These are phyloP conservation scores for Heterobasidion parviporum DNA, from an alignment of 1,284 basidiomycete genomes.

Conservation along the genomic window DNA sequence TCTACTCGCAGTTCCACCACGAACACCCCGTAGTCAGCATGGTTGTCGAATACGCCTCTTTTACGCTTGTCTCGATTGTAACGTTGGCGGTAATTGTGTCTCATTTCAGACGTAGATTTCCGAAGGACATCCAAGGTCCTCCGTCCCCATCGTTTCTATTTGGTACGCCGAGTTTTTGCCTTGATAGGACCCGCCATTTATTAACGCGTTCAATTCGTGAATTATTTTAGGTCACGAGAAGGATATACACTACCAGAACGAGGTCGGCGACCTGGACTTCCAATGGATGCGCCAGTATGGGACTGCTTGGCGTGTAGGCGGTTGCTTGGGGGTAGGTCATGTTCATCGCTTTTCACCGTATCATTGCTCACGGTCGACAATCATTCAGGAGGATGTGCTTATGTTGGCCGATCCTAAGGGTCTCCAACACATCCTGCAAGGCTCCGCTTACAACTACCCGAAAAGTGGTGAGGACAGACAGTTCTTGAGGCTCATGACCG, in stretches of 20 bases:
- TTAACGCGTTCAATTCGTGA: background rate
- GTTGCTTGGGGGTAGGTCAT: conserved; percentile 13
- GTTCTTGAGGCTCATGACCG: conserved; percentile 10
- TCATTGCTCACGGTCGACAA: background rate
- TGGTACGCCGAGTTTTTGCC: background rate
- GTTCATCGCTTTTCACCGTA: background rate
- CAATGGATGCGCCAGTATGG: conserved; percentile 12
- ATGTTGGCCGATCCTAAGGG: conserved; percentile 10
- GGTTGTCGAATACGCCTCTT: no score
- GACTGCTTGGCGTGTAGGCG: conserved; percentile 11
- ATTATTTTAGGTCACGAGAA: conserved; percentile 10
- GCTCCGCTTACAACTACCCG: conserved; percentile 11
- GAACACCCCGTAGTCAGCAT: no score
- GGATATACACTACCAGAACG: conserved; percentile 11
- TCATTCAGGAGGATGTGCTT: conserved; percentile 7
- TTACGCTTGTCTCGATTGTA: conserved; percentile 10
- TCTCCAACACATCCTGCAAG: conserved; percentile 12
- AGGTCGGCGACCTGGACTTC: conserved; percentile 14
- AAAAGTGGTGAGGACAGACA: conserved; percentile 7
- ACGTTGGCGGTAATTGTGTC: background rate
- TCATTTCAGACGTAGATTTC: conserved; percentile 1
- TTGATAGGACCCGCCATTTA: background rate
- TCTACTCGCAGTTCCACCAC: no score
- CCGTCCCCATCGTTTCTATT: conserved; percentile 7
- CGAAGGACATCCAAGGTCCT: conserved; percentile 9